Evolutionary conservation across 2,329 filamentous ascomycete species (phyloP).

Genomic region (Fusarium coffeatum): DNA sequence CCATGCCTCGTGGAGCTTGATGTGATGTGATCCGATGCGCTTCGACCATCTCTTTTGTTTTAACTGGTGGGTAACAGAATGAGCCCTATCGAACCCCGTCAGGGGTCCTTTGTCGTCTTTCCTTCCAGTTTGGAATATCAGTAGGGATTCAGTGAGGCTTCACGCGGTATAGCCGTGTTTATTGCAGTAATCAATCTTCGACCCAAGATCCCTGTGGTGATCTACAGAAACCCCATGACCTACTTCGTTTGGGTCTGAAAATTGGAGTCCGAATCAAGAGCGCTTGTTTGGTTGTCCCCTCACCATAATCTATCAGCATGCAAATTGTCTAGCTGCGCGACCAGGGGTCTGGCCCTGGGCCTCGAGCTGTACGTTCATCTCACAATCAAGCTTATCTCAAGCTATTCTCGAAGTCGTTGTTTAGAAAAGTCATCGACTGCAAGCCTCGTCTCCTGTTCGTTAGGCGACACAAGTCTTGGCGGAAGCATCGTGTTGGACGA

Average conservation of each 20-base stretch:
- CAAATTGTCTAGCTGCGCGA: neutral
- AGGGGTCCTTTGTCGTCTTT: constrained; percentile 14
- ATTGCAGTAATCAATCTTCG: constrained; percentile 12
- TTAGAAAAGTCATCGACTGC: constrained; percentile 1
- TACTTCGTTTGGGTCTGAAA: constrained; percentile 2
- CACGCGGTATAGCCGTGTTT: constrained; percentile 5
- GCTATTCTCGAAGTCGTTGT: constrained; percentile 6
- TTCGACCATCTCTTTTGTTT: constrained; percentile 24
- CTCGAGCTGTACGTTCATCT: constrained; percentile 15
- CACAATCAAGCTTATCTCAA: constrained; percentile 9
- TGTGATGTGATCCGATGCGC: constrained; percentile 27
- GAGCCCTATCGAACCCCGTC: constrained; percentile 3
- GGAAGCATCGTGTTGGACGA: neutral
- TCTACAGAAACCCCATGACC: constrained; percentile 26
- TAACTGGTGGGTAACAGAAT: constrained; percentile 25
- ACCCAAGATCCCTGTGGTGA: constrained; percentile 19
- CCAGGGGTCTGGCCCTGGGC: constrained; percentile 13
- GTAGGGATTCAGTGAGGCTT: constrained; percentile 7
- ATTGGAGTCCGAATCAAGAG: constrained; percentile 12
- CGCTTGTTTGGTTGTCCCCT: constrained; percentile 14
- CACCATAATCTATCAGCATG: constrained; percentile 12
- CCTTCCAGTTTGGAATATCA: neutral
- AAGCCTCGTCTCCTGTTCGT: neutral
- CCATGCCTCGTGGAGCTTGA: constrained; percentile 30
- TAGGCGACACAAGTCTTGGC: constrained; percentile 17